These are phyloP conservation scores for Mycena olivaceomarginata DNA, from an alignment of 768 basidiomycete genomes.

Conservation along the genomic window DNA sequence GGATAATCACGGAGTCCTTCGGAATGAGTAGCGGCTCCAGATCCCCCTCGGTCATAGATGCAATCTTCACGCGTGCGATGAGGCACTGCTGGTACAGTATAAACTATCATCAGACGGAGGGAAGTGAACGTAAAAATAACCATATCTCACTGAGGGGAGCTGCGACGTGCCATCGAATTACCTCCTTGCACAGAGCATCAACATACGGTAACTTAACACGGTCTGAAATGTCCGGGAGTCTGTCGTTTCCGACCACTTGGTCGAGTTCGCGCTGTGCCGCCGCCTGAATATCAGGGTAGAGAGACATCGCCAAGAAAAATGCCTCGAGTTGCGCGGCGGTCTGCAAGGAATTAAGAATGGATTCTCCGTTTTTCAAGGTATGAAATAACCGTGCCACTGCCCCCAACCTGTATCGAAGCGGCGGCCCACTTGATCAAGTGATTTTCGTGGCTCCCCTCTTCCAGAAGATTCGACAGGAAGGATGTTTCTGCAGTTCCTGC, in stretches of 20 bases:
- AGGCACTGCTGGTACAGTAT: too few species aligned
- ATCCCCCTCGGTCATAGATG: conserved; percentile 14
- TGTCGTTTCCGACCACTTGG: conserved; percentile 51
- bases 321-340: conserved; percentile 12
- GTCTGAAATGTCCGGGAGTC: conserved; percentile 42
- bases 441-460: conserved; percentile 17
- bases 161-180: too few species aligned
- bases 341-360: background rate
- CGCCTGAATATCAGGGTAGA: conserved; percentile 55
- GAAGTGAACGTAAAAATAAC: too few species aligned
- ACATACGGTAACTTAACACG: too few species aligned
- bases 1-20: conserved; percentile 17
- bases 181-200: too few species aligned
- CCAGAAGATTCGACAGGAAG: background rate
- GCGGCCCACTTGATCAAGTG: conserved; percentile 34
- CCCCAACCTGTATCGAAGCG: conserved; percentile 28
- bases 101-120: too few species aligned
- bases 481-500: background rate
- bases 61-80: conserved; percentile 2
- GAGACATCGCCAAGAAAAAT: conserved; percentile 44
- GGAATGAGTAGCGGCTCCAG: conserved; percentile 21
- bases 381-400: conserved; percentile 25
- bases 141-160: too few species aligned
- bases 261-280: conserved; percentile 60
- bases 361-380: too few species aligned